phyloP scores from a whole-genome alignment of 106 monocot genomes.

The Hemerocallis citrina region DNA sequence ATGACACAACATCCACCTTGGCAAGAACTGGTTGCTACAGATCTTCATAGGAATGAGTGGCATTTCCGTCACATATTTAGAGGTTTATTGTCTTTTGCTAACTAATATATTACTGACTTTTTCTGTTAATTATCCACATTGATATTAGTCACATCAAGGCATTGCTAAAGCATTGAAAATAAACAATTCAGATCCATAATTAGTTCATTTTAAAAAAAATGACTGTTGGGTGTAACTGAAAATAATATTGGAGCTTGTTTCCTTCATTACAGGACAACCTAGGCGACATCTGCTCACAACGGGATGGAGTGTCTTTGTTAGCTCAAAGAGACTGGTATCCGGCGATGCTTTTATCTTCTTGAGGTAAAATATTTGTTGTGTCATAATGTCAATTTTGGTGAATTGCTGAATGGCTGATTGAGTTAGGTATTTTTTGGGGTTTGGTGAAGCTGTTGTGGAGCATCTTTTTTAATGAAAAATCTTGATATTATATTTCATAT shows the following conservation, averaged over 20 bases:
- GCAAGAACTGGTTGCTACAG: conserved; percentile 86
- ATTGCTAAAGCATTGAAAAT: too few species aligned
- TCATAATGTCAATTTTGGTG: too few species aligned
- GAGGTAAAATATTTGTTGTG: too few species aligned
- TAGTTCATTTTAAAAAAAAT: too few species aligned
- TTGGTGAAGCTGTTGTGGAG: too few species aligned
- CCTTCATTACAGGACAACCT: conserved; percentile 65
- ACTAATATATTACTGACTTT: too few species aligned
- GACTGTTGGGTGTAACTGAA: too few species aligned
- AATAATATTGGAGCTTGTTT: too few species aligned
- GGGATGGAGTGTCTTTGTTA: conserved; percentile 88
- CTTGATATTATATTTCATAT: neutral
- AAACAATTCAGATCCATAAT: too few species aligned
- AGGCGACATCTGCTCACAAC: conserved; percentile 70
- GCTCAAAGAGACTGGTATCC: conserved; percentile 64
- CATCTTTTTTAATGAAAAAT: neutral
- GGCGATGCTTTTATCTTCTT: conserved; percentile 89
- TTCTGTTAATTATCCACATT: neutral
- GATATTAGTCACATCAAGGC: too few species aligned
- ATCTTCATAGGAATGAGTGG: conserved; percentile 88
- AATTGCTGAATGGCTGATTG: neutral
- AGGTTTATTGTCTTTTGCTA: conserved; percentile 47
- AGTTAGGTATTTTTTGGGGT: neutral
- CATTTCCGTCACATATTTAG: conserved; percentile 94
- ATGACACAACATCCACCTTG: conserved; percentile 93